Evolutionary conservation across 345 rosid genomes (phyloP).

Genomic region (Lumnitzera littorea): DNA sequence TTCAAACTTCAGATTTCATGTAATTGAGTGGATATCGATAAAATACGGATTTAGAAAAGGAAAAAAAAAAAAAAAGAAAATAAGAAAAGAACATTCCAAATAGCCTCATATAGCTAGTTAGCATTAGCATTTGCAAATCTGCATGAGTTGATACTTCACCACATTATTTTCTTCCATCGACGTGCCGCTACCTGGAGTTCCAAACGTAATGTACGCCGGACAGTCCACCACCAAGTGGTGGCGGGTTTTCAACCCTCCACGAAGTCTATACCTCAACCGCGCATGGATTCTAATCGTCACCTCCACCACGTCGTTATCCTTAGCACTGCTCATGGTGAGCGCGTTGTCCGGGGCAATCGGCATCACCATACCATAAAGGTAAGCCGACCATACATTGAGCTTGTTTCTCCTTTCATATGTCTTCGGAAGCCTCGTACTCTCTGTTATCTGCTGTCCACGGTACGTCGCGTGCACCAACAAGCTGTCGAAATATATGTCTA

Average conservation of each 20-base stretch:
- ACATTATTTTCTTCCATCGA: background rate
- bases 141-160: slow-evolving; percentile 22
- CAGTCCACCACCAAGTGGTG: slow-evolving; percentile 24
- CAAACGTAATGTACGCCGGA: slow-evolving; percentile 20
- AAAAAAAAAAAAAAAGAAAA: too few species aligned
- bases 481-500: slow-evolving; percentile 28
- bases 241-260: slow-evolving; percentile 20
- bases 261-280: slow-evolving; percentile 25
- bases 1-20: too few species aligned
- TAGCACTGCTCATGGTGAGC: slow-evolving; percentile 14
- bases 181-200: slow-evolving; percentile 11
- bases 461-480: slow-evolving; percentile 23
- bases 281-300: slow-evolving; percentile 25
- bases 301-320: slow-evolving; percentile 15
- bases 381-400: slow-evolving; percentile 28
- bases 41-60: too few species aligned
- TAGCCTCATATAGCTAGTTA: too few species aligned
- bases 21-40: too few species aligned
- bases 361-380: slow-evolving; percentile 16
- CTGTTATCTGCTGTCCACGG: slow-evolving; percentile 31
- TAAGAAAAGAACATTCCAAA: too few species aligned
- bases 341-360: slow-evolving; percentile 26
- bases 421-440: slow-evolving; percentile 11
- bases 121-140: slow-evolving; percentile 13
- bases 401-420: slow-evolving; percentile 27